A percentile compares a stretch with the other conserved stretches of the same genome.
phyloP scores from a whole-genome alignment of 2,329 filamentous ascomycete genomes.

The Hirsutella minnesotensis region DNA sequence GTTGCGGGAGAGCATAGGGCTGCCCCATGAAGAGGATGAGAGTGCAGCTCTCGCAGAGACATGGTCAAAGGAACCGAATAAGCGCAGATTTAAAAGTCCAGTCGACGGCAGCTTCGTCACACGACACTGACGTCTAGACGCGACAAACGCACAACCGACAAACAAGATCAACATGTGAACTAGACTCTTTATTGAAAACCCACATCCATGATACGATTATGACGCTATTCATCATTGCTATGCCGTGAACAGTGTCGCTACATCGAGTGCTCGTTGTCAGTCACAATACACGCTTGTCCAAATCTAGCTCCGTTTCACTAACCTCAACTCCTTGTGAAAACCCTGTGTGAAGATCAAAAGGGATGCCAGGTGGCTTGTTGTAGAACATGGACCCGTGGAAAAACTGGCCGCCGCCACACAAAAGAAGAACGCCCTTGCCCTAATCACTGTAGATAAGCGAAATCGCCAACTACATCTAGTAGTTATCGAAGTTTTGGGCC shows the following conservation, averaged over 20 bases:
- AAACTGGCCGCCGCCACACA: background rate
- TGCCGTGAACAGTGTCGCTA: background rate
- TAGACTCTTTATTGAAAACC: too few relatives aligned
- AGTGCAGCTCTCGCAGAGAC: slow-evolving; percentile 69
- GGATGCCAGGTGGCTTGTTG: background rate
- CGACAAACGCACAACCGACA: too few relatives aligned
- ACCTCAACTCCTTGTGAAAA: background rate
- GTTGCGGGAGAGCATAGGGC: slow-evolving; percentile 58
- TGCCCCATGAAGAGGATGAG: slow-evolving; percentile 66
- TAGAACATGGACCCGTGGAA: background rate
- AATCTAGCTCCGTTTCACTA: background rate
- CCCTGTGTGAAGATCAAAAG: background rate
- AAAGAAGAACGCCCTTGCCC: background rate
- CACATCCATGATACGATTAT: background rate
- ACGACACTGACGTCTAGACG: slow-evolving; percentile 13
- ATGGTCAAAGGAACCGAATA: slow-evolving; percentile 47
- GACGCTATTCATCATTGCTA: background rate
- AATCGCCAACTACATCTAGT: slow-evolving; percentile 12
- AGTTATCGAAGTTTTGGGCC: slow-evolving; percentile 24
- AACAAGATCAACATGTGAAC: too few relatives aligned
- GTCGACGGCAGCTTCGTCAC: slow-evolving; percentile 42
- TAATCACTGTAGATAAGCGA: background rate
- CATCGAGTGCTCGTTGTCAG: background rate
- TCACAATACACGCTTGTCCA: background rate
- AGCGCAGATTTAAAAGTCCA: slow-evolving; percentile 37